Conservation (phyloP, 345 rosid genomes). For the Murraya paniculata region DNA sequence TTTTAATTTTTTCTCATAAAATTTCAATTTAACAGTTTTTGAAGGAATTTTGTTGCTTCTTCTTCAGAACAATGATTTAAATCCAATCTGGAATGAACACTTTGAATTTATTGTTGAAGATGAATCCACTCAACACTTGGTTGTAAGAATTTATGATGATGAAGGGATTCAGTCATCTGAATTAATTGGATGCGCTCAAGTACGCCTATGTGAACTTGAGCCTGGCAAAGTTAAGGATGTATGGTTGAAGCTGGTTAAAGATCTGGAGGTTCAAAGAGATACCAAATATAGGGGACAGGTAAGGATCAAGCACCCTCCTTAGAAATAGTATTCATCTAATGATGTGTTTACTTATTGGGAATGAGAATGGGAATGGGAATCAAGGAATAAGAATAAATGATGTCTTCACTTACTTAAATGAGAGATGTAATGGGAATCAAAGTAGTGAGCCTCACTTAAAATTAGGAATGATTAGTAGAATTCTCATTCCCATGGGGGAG, state of each 20-base stretch:
- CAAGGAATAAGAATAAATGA: too few relatives aligned
- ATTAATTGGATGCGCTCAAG: slow-evolving; percentile 84
- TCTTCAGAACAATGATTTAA: slow-evolving; percentile 83
- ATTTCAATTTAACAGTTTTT: slow-evolving; percentile 2
- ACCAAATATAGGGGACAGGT: slow-evolving; percentile 91
- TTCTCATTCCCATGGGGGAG: too few relatives aligned
- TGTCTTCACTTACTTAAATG: too few relatives aligned
- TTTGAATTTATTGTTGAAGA: slow-evolving; percentile 90
- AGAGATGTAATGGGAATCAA: too few relatives aligned
- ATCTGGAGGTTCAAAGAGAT: slow-evolving; percentile 95
- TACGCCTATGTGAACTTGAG: slow-evolving; percentile 69
- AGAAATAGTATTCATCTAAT: neutral
- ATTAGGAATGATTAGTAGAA: too few relatives aligned
- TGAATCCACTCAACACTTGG: slow-evolving; percentile 84
- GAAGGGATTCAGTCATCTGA: slow-evolving; percentile 94
- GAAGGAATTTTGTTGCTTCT: slow-evolving; percentile 10
- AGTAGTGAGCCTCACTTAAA: too few relatives aligned
- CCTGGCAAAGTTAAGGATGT: slow-evolving; percentile 99
- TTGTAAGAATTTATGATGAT: slow-evolving; percentile 81
- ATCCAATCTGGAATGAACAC: slow-evolving; percentile 99
- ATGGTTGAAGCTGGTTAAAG: slow-evolving; percentile 97
- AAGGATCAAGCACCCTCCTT: slow-evolving; percentile 7
- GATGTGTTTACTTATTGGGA: too few relatives aligned
- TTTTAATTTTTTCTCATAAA: slow-evolving; percentile 1
- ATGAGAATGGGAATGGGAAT: too few relatives aligned